Evolutionary conservation across 768 basidiomycete genomes (phyloP), one percentile per base, ranked within the genome.

Genomic region (Ramaria rubella): DNA sequence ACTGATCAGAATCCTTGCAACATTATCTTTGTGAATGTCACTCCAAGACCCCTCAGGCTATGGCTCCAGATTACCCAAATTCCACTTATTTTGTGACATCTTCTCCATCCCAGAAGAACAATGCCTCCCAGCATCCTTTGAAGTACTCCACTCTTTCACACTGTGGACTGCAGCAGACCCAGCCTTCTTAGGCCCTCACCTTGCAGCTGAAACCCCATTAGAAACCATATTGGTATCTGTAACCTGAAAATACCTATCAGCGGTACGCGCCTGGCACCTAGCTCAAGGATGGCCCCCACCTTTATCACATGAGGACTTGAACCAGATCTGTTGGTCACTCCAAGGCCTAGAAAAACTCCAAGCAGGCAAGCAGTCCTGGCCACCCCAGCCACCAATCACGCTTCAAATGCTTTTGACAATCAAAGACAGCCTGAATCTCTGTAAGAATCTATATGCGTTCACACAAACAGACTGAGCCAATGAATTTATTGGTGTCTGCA

Each of bases 261-360:
- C 64, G 0, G 60, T 75, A 0, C 52, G 69, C 2, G 74, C 72
- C 0, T 75, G 73, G 72, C 73, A 74, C 49, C 49, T 73, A 1
- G 68, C 63, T 0, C 74, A 75, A 52, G 73, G 70, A 0, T 75
- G 72, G 73, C 68, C 67, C 1, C 60, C 61, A 1, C 72, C 72
- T 1, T 62, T 74, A 0, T 59, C 67, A 0, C 57, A 58, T 1
- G 58, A 50, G 1, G 26, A 67, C 1, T 17, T 26, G 1, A 58
- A 69, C 19, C 48, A 55, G 12, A 69, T 73, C 30, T 48, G 62
- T 19, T 72, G 63, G 61, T 70, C 68, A 0, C 52, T 72, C 0
- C 59, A 67, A 3, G 70, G 73, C 17, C 56, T 73, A 2, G 62
- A 52, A 14, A 65, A 67, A 40, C 23, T 67, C 0, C 63, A 68